A percentile compares a stretch with the other conserved stretches of the same genome.
Evolutionary conservation across 169 alveolate genomes (phyloP).

Genomic region (Cyclospora cayetanensis): DNA sequence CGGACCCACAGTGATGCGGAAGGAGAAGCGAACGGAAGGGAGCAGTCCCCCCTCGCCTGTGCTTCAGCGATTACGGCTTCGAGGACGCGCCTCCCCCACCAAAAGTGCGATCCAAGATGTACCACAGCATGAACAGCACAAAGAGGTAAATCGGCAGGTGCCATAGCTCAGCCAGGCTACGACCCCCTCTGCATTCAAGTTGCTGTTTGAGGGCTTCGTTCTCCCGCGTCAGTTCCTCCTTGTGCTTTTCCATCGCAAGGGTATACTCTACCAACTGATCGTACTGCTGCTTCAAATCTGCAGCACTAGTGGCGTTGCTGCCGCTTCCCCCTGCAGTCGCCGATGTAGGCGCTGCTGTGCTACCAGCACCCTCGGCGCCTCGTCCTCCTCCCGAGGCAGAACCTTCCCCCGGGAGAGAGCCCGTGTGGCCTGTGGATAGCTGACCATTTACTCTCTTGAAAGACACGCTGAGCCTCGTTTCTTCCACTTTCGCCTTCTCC

Average conservation of each 20-base stretch:
- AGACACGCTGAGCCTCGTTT: slow-evolving; percentile 73
- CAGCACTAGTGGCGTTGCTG: no score
- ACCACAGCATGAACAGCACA: slow-evolving; percentile 29
- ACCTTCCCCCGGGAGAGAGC: slow-evolving; percentile 42
- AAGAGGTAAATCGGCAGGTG: slow-evolving; percentile 31
- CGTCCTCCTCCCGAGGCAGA: slow-evolving; percentile 30
- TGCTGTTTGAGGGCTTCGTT: slow-evolving; percentile 58
- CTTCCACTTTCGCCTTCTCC: slow-evolving; percentile 69
- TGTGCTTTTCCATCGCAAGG: slow-evolving; percentile 46
- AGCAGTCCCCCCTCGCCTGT: no score
- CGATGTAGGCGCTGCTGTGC: slow-evolving; percentile 8
- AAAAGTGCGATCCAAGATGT: background rate
- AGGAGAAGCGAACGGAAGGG: no score
- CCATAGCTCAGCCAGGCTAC: slow-evolving; percentile 37
- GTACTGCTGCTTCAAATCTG: slow-evolving; percentile 65
- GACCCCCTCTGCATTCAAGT: background rate
- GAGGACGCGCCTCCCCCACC: no score
- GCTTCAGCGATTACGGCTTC: no score
- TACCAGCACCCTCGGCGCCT: background rate
- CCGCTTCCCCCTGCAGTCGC: slow-evolving; percentile 46
- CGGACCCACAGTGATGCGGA: no score
- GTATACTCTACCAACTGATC: slow-evolving; percentile 77
- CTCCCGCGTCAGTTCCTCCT: slow-evolving; percentile 73
- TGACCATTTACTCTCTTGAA: slow-evolving; percentile 41
- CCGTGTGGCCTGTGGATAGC: slow-evolving; percentile 56